Conservation (phyloP, 768 basidiomycete genomes). For the Ramaria sp. region DNA sequence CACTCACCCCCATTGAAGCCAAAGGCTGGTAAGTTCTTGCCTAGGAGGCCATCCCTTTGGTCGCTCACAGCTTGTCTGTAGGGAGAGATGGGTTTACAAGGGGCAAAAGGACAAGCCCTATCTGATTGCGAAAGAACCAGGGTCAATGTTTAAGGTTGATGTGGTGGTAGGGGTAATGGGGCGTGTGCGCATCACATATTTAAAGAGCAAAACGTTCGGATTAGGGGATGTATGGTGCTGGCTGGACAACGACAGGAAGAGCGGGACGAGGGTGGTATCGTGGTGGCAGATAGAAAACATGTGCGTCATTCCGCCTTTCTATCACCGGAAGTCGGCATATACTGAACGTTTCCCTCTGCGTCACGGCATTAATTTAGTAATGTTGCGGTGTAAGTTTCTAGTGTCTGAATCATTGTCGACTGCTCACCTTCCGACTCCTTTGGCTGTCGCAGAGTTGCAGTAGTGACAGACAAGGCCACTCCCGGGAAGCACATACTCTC, state of each 20-base stretch:
- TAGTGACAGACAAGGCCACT: neutral
- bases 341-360: neutral
- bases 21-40: conserved; percentile 9
- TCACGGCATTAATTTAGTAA: neutral
- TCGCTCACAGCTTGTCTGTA: neutral
- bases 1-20: conserved; percentile 3
- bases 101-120: conserved; percentile 6
- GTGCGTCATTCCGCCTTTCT: neutral
- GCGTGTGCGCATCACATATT: conserved; percentile 9
- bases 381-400: neutral
- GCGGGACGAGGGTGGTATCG: neutral
- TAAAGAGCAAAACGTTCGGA: conserved; percentile 7
- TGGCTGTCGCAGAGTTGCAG: neutral
- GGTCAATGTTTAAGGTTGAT: conserved; percentile 1
- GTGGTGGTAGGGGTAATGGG: conserved; percentile 7
- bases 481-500: conserved; percentile 2
- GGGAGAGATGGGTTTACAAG: conserved; percentile 4
- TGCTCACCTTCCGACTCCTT: neutral
- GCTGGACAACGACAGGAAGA: conserved; percentile 5
- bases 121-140: conserved; percentile 3
- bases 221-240: conserved; percentile 9
- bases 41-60: neutral
- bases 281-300: conserved; percentile 5
- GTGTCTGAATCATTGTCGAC: neutral
- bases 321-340: neutral